A percentile compares a stretch with the other conserved stretches of the same genome.
Evolutionary conservation across 371 early-diverging fungal genomes (phyloP).

Genomic region (Saksenaea vasiformis): DNA sequence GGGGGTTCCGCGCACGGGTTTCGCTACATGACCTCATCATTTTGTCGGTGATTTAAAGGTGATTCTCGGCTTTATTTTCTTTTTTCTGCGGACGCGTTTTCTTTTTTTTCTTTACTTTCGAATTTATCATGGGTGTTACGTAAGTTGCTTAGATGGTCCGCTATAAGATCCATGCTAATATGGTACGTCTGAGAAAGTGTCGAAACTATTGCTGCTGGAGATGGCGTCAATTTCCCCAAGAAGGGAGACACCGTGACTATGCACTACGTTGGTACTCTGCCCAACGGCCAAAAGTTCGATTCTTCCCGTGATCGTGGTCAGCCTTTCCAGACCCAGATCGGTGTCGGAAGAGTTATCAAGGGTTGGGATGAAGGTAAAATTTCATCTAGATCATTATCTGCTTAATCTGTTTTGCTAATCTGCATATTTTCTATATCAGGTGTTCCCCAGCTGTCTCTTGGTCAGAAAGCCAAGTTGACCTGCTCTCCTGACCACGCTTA

Average conservation of each 20-base stretch:
- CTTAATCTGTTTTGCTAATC: neutral
- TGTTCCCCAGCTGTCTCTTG: constrained; percentile 85
- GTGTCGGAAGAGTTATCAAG: constrained; percentile 91
- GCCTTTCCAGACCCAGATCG: constrained; percentile 83
- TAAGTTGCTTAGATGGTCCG: constrained; percentile 17
- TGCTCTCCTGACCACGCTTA: constrained; percentile 81
- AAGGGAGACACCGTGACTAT: constrained; percentile 68
- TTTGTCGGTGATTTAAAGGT: neutral
- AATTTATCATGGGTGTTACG: constrained; percentile 45
- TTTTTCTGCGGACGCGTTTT: constrained; percentile 1
- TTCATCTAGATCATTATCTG: neutral
- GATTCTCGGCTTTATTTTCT: constrained; percentile 1
- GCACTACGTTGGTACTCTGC: constrained; percentile 75
- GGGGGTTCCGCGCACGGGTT: too few species aligned
- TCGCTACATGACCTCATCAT: neutral
- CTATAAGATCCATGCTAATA: neutral
- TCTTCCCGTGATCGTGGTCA: constrained; percentile 78
- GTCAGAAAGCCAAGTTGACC: constrained; percentile 68
- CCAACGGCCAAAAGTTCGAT: constrained; percentile 83
- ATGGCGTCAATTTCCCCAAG: constrained; percentile 87
- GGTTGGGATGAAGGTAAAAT: constrained; percentile 73
- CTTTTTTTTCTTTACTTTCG: constrained; percentile 11
- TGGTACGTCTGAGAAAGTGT: constrained; percentile 24
- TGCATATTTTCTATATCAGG: constrained; percentile 44
- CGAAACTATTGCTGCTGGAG: constrained; percentile 63